These are phyloP conservation scores for Amoebophrya sp. DNA, from an alignment of 169 alveolate species.

Conservation along the genomic window DNA sequence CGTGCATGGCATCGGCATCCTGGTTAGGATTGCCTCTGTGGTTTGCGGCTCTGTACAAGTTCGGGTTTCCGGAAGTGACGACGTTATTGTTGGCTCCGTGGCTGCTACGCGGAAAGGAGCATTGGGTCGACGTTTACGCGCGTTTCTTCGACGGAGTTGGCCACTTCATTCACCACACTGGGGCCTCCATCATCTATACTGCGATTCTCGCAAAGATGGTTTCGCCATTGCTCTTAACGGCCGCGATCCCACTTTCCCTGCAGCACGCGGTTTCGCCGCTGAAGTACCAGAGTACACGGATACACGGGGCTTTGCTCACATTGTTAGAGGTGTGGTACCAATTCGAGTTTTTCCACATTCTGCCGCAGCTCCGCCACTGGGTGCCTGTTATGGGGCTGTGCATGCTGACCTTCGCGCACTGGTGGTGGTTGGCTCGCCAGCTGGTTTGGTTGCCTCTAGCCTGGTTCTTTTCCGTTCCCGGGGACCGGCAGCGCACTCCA, in stretches of 20 bases:
- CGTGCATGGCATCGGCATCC: neutral
- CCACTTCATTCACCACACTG: neutral
- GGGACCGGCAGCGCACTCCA: too few species aligned
- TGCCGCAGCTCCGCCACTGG: too few species aligned
- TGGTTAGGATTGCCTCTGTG: neutral
- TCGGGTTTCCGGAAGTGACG: neutral
- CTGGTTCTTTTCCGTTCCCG: too few species aligned
- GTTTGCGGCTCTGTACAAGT: neutral
- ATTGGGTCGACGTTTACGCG: neutral
- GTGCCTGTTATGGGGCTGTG: neutral
- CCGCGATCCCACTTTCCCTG: too few species aligned
- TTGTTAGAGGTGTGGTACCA: neutral
- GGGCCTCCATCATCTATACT: neutral
- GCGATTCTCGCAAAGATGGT: neutral
- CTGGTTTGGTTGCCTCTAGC: neutral
- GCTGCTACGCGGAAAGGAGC: neutral
- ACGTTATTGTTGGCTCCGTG: neutral
- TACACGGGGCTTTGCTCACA: neutral
- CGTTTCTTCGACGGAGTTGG: neutral
- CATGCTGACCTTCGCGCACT: neutral
- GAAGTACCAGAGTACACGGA: neutral
- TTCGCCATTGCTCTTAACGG: too few species aligned
- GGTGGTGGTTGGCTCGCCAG: neutral
- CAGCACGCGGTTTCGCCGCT: slow-evolving; percentile 15
- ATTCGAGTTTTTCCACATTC: too few species aligned